These are phyloP conservation scores for Pleurotus ostreatus DNA, from an alignment of 768 basidiomycete species.

Conservation along the genomic window DNA sequence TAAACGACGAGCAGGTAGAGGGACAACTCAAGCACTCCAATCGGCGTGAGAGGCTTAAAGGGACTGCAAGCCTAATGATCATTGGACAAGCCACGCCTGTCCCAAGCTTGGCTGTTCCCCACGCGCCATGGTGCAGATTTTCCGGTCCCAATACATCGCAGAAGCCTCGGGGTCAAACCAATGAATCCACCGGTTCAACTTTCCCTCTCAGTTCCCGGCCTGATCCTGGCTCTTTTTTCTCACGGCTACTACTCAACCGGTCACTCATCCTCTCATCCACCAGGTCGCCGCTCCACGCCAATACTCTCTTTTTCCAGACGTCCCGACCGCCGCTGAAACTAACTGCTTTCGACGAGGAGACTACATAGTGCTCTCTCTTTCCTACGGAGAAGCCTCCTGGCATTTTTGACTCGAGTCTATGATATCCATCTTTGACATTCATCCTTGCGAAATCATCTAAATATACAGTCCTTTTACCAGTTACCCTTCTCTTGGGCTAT, in stretches of 20 bases:
- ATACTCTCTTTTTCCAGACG: not conserved
- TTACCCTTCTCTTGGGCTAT: constrained; percentile 2
- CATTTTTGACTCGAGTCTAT: not conserved
- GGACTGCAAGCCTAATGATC: not conserved
- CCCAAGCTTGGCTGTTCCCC: not conserved
- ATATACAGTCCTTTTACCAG: not conserved
- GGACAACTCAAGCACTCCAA: not conserved
- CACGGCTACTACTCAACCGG: constrained; percentile 5
- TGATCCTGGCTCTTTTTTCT: constrained; percentile 1
- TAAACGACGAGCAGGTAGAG: constrained; percentile 6
- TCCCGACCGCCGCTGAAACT: not conserved
- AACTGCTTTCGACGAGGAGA: not conserved
- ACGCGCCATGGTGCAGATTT: constrained; percentile 7
- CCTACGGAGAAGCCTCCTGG: not conserved
- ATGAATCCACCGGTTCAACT: not conserved
- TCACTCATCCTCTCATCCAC: not conserved
- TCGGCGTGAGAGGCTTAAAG: constrained; percentile 9
- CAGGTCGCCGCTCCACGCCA: not conserved
- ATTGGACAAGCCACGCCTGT: not conserved
- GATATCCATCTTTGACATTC: not conserved
- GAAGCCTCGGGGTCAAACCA: constrained; percentile 6
- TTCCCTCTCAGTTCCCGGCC: constrained; percentile 5
- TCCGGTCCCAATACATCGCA: constrained; percentile 8
- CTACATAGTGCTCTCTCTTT: not conserved
- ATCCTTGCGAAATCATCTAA: not conserved